These are phyloP conservation scores for Candida incommunis DNA, from an alignment of 805 yeast genomes.

Conservation along the genomic window DNA sequence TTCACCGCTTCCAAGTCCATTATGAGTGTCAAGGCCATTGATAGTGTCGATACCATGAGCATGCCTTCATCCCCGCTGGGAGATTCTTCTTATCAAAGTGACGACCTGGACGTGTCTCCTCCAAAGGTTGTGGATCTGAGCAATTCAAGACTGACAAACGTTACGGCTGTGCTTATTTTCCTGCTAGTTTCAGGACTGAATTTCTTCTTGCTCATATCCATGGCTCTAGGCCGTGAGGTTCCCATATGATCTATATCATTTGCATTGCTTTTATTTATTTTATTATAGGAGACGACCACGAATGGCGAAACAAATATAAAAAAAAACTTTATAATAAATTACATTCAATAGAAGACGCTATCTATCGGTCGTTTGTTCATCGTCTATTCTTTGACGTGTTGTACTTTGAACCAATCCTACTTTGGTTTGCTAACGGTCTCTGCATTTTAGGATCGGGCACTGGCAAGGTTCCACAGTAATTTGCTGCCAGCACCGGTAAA, in stretches of 20 bases:
- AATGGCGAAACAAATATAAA: neutral
- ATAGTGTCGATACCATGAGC: constrained; percentile 13
- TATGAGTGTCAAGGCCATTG: constrained; percentile 36
- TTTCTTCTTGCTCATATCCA: constrained; percentile 46
- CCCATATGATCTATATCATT: constrained; percentile 24
- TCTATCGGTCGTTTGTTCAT: neutral
- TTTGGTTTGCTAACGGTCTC: neutral
- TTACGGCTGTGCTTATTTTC: constrained; percentile 50
- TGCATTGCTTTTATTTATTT: neutral
- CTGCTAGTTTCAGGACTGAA: constrained; percentile 56
- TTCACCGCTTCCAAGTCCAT: constrained; percentile 58
- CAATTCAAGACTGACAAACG: constrained; percentile 42
- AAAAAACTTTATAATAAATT: too few species aligned
- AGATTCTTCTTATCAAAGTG: constrained; percentile 2
- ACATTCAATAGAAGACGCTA: neutral
- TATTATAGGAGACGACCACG: neutral
- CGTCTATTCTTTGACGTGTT: neutral
- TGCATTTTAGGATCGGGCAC: constrained; percentile 15
- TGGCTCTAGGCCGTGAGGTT: constrained; percentile 36
- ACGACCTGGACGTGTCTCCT: too few species aligned
- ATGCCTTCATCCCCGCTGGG: constrained; percentile 13
- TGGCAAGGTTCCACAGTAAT: constrained; percentile 70
- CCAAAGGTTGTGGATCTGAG: constrained; percentile 39
- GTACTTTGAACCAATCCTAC: neutral
- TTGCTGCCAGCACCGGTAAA: constrained; percentile 59